Evolutionary conservation across 2,329 filamentous ascomycete species (phyloP).

Genomic region (Ceratocystis cacaofunesta): DNA sequence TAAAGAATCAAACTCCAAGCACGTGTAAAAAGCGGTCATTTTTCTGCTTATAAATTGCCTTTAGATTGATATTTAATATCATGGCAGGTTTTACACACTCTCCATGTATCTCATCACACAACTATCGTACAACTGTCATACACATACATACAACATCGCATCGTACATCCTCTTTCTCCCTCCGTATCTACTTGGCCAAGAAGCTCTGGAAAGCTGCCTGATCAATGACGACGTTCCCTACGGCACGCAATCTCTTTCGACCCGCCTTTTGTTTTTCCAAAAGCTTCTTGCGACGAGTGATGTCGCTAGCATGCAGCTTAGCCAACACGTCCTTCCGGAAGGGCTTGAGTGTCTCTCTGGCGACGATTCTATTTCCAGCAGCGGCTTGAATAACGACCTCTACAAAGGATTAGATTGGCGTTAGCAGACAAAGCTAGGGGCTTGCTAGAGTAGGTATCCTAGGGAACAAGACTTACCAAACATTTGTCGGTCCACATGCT

Average conservation of each 20-base stretch:
- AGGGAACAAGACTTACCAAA: constrained; percentile 37
- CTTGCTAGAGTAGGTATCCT: not conserved
- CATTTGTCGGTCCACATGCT: constrained; percentile 92
- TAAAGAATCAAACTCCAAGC: not conserved
- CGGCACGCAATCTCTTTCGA: constrained; percentile 67
- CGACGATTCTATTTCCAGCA: constrained; percentile 67
- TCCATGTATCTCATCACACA: constrained; percentile 13
- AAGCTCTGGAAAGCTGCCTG: constrained; percentile 93
- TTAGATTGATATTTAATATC: constrained; percentile 7
- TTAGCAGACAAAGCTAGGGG: constrained; percentile 1
- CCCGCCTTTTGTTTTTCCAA: constrained; percentile 96
- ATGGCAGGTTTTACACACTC: not conserved
- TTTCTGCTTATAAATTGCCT: not conserved
- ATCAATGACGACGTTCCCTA: constrained; percentile 90
- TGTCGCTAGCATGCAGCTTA: constrained; percentile 85
- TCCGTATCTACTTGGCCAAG: constrained; percentile 49
- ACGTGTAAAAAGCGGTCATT: not conserved
- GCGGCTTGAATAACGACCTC: constrained; percentile 91
- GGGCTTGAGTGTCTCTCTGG: constrained; percentile 87
- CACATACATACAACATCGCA: not conserved
- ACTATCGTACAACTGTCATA: constrained; percentile 9
- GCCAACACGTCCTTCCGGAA: constrained; percentile 90
- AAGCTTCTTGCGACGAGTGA: constrained; percentile 67
- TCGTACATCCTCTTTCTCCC: not conserved
- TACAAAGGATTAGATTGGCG: constrained; percentile 17